Conservation (phyloP, 352 stramenopile genomes). For the Phytophthora idaei region DNA sequence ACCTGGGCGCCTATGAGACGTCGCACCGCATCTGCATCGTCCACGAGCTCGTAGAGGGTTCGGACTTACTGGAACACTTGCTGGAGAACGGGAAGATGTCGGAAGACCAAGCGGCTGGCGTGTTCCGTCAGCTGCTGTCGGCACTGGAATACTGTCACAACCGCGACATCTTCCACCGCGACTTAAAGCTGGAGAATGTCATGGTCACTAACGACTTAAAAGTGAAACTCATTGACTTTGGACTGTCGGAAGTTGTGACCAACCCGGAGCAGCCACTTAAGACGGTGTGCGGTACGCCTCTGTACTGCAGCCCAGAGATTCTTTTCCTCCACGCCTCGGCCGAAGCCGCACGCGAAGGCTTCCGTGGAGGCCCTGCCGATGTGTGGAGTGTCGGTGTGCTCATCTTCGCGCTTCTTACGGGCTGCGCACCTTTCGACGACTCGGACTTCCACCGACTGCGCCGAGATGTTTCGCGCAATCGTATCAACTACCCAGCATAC, state of each 20-base stretch:
- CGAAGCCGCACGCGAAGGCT: slow-evolving; percentile 40
- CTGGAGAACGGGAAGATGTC: slow-evolving; percentile 75
- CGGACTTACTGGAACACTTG: slow-evolving; percentile 77
- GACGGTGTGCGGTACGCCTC: slow-evolving; percentile 79
- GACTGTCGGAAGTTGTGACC: slow-evolving; percentile 88
- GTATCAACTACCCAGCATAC: slow-evolving; percentile 68
- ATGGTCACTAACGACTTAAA: slow-evolving; percentile 91
- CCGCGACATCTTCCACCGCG: slow-evolving; percentile 92
- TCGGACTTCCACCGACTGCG: slow-evolving; percentile 69
- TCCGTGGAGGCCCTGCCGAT: slow-evolving; percentile 66
- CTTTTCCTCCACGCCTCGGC: slow-evolving; percentile 58
- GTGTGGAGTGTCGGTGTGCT: slow-evolving; percentile 83
- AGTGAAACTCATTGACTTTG: slow-evolving; percentile 97
- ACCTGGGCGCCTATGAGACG: slow-evolving; percentile 74
- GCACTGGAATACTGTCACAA: slow-evolving; percentile 93
- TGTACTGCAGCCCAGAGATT: slow-evolving; percentile 86
- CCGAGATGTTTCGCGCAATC: slow-evolving; percentile 69
- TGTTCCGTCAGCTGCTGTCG: slow-evolving; percentile 90
- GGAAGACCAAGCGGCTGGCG: slow-evolving; percentile 53
- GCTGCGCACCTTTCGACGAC: slow-evolving; percentile 83
- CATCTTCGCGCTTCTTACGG: slow-evolving; percentile 84
- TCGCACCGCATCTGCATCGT: slow-evolving; percentile 82
- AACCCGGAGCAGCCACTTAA: slow-evolving; percentile 66
- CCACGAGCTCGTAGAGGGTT: slow-evolving; percentile 77
- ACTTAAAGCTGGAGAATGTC: slow-evolving; percentile 97